Evolutionary conservation across 768 basidiomycete genomes (phyloP), one percentile per base, ranked within the genome.

Genomic region (Phylloporus sp.): DNA sequence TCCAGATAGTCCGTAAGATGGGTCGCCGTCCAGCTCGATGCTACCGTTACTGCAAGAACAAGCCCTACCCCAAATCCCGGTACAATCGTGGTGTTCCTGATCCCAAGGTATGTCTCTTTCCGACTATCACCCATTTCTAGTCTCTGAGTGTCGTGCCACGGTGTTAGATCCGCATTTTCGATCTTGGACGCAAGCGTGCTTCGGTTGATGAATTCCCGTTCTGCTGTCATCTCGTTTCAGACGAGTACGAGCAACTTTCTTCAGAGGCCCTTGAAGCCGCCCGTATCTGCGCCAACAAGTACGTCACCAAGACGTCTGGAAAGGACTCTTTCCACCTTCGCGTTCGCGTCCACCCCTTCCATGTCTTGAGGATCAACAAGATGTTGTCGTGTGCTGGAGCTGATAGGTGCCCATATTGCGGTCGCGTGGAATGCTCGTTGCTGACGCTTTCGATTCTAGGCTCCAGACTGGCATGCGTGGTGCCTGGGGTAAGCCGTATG

Each of bases 11-110:
- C 38, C 39, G 17, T 37, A 52, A 56, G 42, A 96, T 96, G 93
- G 93, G 93, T 80, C 90, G 92, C 69, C 90, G 92, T 78, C 92
- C 93, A 55, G 91, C 93, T 73, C 86, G 90, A 63, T 96, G 92
- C 82, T 95, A 95, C 77, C 86, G 93, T 59, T 97, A 97, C 78
- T 97, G 93, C 82, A 97, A 97, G 77, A 95, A 94, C 82, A 97
- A 98, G 82, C 93, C 95, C 21, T 94, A 89, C 76, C 91, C 90
- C 48, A 94, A 92, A 73, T 89, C 85, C 44, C 74, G 91, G 64
- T 95, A 95, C 79, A 95, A 95, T 76, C 91, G 93, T 75, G 93
- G 92, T 90, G 94, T 97, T 31, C 95, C 95, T 59, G 95, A 97
- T 65, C 71, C 93, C 58, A 96, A 93, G 78, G 90, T 82, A 24